These are phyloP conservation scores for Cyberlindnera xylosilytica DNA, from an alignment of 805 yeast species.

Conservation along the genomic window DNA sequence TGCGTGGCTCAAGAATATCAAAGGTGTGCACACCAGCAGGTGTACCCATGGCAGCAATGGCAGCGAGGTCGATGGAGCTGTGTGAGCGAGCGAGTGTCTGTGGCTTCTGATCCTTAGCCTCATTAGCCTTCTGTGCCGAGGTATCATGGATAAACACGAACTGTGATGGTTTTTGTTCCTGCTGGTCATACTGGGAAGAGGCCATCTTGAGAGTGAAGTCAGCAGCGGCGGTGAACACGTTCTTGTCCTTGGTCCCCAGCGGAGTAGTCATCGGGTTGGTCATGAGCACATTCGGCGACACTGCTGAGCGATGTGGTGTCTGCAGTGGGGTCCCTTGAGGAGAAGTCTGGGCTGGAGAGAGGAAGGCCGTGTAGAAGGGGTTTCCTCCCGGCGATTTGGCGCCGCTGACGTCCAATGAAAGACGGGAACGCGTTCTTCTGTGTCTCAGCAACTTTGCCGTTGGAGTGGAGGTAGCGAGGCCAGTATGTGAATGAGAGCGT, in stretches of 20 bases:
- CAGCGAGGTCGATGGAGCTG: slow-evolving; percentile 15
- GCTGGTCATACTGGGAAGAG: slow-evolving; percentile 8
- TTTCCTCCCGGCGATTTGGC: slow-evolving; percentile 37
- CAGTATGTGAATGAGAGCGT: slow-evolving; percentile 9
- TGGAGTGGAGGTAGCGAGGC: slow-evolving; percentile 2
- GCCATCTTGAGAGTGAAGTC: slow-evolving; percentile 30
- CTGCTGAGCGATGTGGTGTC: slow-evolving; percentile 22
- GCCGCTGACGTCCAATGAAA: slow-evolving; percentile 13
- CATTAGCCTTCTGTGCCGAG: no score
- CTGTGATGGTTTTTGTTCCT: background rate
- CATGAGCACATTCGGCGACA: slow-evolving; percentile 26
- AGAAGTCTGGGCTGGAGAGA: slow-evolving; percentile 35
- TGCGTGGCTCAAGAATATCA: slow-evolving; percentile 17
- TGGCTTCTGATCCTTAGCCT: slow-evolving; percentile 2
- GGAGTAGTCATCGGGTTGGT: background rate
- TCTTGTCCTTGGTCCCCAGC: background rate
- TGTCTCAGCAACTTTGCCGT: slow-evolving; percentile 14
- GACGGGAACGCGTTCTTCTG: slow-evolving; percentile 19
- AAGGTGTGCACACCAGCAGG: slow-evolving; percentile 14
- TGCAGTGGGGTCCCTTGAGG: slow-evolving; percentile 25
- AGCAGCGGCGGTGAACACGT: slow-evolving; percentile 21
- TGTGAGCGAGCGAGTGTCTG: slow-evolving; percentile 11
- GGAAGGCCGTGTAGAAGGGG: slow-evolving; percentile 42
- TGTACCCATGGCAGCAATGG: slow-evolving; percentile 10
- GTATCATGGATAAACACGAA: background rate